phyloP scores from a whole-genome alignment of 139 green algal species.

The Eudorina sp. region DNA sequence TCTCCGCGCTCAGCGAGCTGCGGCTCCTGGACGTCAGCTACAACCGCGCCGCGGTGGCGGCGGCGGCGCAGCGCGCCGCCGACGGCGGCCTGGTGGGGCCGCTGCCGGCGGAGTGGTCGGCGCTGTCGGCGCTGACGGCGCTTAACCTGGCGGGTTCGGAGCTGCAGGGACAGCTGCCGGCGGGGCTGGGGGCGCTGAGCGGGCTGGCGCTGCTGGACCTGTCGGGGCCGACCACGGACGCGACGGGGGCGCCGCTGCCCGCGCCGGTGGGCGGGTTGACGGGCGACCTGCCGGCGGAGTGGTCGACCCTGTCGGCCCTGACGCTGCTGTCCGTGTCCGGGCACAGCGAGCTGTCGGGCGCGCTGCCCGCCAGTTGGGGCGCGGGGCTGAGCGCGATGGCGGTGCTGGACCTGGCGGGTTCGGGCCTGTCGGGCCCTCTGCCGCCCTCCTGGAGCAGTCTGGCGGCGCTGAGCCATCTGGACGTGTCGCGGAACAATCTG shows the following conservation, averaged over 20 bases:
- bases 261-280: not conserved
- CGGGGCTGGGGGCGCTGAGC: not conserved
- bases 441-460: not conserved
- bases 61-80: not conserved
- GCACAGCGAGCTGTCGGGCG: not conserved
- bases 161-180: not conserved
- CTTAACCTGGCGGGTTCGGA: not conserved
- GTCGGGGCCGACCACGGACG: not conserved
- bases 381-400: not conserved
- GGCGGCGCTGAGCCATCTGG: not conserved
- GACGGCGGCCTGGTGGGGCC: not conserved
- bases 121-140: not conserved
- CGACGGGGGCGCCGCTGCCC: not conserved
- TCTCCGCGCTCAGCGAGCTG: not conserved
- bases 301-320: slow-evolving; percentile 8
- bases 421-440: not conserved
- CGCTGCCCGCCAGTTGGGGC: not conserved
- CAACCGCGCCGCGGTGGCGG: not conserved
- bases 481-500: slow-evolving; percentile 18
- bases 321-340: not conserved
- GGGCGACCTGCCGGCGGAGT: slow-evolving; percentile 39
- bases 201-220: not conserved
- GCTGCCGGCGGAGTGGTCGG: slow-evolving; percentile 38
- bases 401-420: not conserved
- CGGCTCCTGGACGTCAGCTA: not conserved